These are phyloP conservation scores for Blastobotrys apis DNA, from an alignment of 1,139 yeast genomes.

Conservation along the genomic window DNA sequence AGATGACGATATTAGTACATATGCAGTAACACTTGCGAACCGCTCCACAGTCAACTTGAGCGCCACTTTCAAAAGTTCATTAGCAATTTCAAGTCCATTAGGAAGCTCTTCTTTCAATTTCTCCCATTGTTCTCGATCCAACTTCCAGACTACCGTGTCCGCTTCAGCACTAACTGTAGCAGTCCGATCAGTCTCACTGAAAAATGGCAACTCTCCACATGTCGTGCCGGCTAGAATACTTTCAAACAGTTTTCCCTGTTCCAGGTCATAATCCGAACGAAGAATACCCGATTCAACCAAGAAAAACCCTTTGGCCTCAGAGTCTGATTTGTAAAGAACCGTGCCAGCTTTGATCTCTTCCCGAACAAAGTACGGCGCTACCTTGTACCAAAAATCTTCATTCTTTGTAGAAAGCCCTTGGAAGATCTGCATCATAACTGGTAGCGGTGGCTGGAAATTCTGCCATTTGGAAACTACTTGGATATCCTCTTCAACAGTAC, in stretches of 20 bases:
- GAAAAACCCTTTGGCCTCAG: slow-evolving; percentile 47
- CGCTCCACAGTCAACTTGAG: slow-evolving; percentile 67
- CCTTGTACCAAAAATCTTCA: slow-evolving; percentile 59
- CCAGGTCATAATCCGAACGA: slow-evolving; percentile 53
- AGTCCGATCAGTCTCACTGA: slow-evolving; percentile 41
- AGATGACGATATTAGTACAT: slow-evolving; percentile 29
- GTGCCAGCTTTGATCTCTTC: slow-evolving; percentile 49
- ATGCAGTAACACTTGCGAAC: slow-evolving; percentile 45
- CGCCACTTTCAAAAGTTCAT: slow-evolving; percentile 64
- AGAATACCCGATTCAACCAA: slow-evolving; percentile 74
- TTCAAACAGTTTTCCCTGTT: slow-evolving; percentile 60
- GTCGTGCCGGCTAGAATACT: slow-evolving; percentile 86
- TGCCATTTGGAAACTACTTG: slow-evolving; percentile 30
- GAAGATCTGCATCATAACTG: slow-evolving; percentile 64
- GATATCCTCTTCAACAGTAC: slow-evolving; percentile 42
- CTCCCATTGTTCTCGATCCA: slow-evolving; percentile 47
- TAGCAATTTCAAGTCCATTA: slow-evolving; percentile 52
- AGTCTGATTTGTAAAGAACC: slow-evolving; percentile 28
- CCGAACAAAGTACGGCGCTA: slow-evolving; percentile 51
- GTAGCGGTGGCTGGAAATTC: slow-evolving; percentile 54
- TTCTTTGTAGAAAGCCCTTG: slow-evolving; percentile 60
- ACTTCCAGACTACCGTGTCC: slow-evolving; percentile 70
- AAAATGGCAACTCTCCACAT: slow-evolving; percentile 68
- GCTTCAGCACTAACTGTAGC: slow-evolving; percentile 43
- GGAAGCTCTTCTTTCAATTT: slow-evolving; percentile 41